phyloP scores from a whole-genome alignment of 768 basidiomycete genomes.

The Cystobasidium tubakii region DNA sequence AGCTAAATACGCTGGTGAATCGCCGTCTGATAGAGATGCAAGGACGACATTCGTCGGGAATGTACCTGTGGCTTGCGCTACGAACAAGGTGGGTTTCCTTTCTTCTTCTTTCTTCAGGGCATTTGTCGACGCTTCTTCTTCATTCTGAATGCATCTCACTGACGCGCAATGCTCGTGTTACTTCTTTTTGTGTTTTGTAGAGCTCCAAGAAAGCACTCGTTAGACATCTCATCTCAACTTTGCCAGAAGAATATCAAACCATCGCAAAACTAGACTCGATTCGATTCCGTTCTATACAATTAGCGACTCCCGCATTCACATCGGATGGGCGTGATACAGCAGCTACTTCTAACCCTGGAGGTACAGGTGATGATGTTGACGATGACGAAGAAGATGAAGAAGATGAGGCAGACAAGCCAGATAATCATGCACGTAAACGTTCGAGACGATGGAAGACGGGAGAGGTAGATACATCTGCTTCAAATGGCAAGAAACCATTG shows the following conservation, averaged over 20 bases:
- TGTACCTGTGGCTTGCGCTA: slow-evolving; percentile 67
- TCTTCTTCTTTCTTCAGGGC: not conserved
- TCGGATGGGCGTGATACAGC: slow-evolving; percentile 51
- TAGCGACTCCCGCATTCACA: slow-evolving; percentile 69
- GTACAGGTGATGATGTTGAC: slow-evolving; percentile 30
- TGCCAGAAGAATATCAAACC: slow-evolving; percentile 53
- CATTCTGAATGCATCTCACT: no score
- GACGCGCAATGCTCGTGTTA: no score
- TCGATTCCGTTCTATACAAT: slow-evolving; percentile 88
- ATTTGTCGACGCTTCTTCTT: no score
- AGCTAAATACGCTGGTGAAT: not conserved
- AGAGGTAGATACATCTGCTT: slow-evolving; percentile 50
- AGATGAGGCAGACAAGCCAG: slow-evolving; percentile 42
- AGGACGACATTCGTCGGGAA: slow-evolving; percentile 92
- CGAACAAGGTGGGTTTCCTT: slow-evolving; percentile 59
- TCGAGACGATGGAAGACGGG: slow-evolving; percentile 50
- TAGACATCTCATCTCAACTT: slow-evolving; percentile 65
- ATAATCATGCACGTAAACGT: slow-evolving; percentile 48
- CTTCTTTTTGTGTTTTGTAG: slow-evolving; percentile 52
- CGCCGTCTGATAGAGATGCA: slow-evolving; percentile 52
- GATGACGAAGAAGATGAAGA: slow-evolving; percentile 44
- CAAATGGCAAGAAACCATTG: slow-evolving; percentile 33
- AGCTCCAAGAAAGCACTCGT: slow-evolving; percentile 68
- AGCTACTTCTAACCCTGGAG: slow-evolving; percentile 38
- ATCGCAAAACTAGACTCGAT: slow-evolving; percentile 77